A percentile compares a stretch with the other conserved stretches of the same genome.
Evolutionary conservation across 371 early-diverging fungal genomes (phyloP).

Genomic region (Syncephalastrum sp.): DNA sequence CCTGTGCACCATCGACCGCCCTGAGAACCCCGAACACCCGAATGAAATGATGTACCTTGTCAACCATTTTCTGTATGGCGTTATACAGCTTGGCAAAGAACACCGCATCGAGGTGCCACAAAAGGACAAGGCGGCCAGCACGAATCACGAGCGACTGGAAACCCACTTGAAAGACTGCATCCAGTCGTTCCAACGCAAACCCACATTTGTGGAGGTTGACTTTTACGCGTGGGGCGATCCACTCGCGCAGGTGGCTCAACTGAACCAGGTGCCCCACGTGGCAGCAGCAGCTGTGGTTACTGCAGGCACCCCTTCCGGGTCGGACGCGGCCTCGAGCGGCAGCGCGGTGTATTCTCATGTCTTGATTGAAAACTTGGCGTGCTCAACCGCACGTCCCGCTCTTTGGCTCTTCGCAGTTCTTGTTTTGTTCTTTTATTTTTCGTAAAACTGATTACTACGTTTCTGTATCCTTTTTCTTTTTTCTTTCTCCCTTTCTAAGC

Average conservation of each 20-base stretch:
- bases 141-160: slow-evolving; percentile 36
- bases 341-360: too few species aligned
- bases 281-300: too few species aligned
- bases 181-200: slow-evolving; percentile 37
- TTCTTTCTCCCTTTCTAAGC: too few species aligned
- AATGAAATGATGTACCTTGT: slow-evolving; percentile 49
- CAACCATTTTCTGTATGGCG: slow-evolving; percentile 56
- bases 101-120: slow-evolving; percentile 32
- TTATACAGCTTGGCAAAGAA: slow-evolving; percentile 20
- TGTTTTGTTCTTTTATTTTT: too few species aligned
- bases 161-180: slow-evolving; percentile 40
- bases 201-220: slow-evolving; percentile 74
- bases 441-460: too few species aligned
- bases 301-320: too few species aligned
- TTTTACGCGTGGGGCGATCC: slow-evolving; percentile 64
- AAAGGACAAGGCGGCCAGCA: slow-evolving; percentile 28
- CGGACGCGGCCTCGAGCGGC: too few species aligned
- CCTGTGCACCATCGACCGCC: slow-evolving; percentile 56
- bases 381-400: too few species aligned
- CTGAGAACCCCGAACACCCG: slow-evolving; percentile 16
- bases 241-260: slow-evolving; percentile 39
- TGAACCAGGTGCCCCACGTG: slow-evolving; percentile 41
- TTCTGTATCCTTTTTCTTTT: too few species aligned
- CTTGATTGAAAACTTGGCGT: too few species aligned
- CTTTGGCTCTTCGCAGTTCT: too few species aligned